These are phyloP conservation scores for Pleurotus pulmonarius DNA, from an alignment of 768 basidiomycete species.

Conservation along the genomic window DNA sequence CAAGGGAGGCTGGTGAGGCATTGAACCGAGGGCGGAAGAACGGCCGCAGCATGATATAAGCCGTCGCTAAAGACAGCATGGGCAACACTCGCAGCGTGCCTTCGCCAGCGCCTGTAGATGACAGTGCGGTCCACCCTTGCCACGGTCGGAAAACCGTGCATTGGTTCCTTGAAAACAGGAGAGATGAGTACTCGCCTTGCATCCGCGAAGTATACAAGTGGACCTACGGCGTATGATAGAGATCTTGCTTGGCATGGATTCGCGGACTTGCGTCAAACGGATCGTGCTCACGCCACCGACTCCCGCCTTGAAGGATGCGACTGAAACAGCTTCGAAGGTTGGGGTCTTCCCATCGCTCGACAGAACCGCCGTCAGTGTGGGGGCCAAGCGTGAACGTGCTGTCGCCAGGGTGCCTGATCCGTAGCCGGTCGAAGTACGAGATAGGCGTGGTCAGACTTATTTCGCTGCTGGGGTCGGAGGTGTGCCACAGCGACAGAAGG, in stretches of 20 bases:
- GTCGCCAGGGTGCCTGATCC: slow-evolving; percentile 73
- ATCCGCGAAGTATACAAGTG: neutral
- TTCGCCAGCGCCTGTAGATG: slow-evolving; percentile 50
- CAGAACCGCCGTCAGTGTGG: slow-evolving; percentile 49
- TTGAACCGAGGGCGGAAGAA: slow-evolving; percentile 47
- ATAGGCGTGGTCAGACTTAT: slow-evolving; percentile 55
- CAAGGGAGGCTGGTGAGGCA: slow-evolving; percentile 22
- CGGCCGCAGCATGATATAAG: slow-evolving; percentile 63
- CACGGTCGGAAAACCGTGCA: slow-evolving; percentile 55
- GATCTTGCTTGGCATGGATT: slow-evolving; percentile 49
- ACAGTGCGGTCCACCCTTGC: slow-evolving; percentile 57
- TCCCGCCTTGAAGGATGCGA: slow-evolving; percentile 39
- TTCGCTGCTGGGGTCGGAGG: slow-evolving; percentile 35
- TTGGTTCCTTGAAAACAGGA: slow-evolving; percentile 33
- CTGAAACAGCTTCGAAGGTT: slow-evolving; percentile 35
- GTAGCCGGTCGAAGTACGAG: slow-evolving; percentile 75
- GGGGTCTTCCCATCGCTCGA: slow-evolving; percentile 56
- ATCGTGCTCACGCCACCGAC: slow-evolving; percentile 44
- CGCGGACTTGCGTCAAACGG: slow-evolving; percentile 46
- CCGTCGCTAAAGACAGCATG: slow-evolving; percentile 46
- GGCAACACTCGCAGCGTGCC: slow-evolving; percentile 66
- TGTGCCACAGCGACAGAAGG: slow-evolving; percentile 58
- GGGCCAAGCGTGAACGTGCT: slow-evolving; percentile 63
- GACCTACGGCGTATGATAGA: slow-evolving; percentile 58
- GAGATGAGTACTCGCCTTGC: neutral